phyloP scores from a whole-genome alignment of 441 rosid species.

The Raphanus hybrid region DNA sequence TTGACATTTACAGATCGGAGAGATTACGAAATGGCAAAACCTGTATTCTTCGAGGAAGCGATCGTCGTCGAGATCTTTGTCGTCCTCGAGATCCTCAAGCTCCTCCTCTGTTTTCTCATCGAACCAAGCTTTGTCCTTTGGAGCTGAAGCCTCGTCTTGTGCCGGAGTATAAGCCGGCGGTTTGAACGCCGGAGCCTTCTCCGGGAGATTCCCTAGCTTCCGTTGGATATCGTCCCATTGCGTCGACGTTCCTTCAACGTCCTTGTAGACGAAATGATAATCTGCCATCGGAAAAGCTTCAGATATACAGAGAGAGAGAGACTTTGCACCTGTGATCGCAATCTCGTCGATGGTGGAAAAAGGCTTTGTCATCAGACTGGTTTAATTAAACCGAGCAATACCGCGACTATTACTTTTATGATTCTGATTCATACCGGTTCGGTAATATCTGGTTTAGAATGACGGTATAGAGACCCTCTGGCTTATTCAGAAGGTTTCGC shows the following conservation, averaged over 20 bases:
- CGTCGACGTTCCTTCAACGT: slow-evolving; percentile 94
- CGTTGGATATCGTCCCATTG: slow-evolving; percentile 99
- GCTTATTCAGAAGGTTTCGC: neutral
- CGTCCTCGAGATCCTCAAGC: slow-evolving; percentile 88
- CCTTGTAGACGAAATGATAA: slow-evolving; percentile 96
- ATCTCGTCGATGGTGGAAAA: slow-evolving; percentile 18
- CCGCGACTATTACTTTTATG: neutral
- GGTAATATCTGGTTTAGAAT: neutral
- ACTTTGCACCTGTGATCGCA: slow-evolving; percentile 27
- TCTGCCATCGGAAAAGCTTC: slow-evolving; percentile 65
- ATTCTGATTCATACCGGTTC: slow-evolving; percentile 5
- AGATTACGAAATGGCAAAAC: slow-evolving; percentile 45
- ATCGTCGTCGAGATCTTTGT: slow-evolving; percentile 81
- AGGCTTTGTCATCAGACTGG: slow-evolving; percentile 12
- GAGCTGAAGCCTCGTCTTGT: slow-evolving; percentile 65
- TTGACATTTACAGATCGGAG: no score
- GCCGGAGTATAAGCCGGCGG: slow-evolving; percentile 82
- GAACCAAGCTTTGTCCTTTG: slow-evolving; percentile 84
- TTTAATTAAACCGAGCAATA: neutral
- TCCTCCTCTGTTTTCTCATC: slow-evolving; percentile 79
- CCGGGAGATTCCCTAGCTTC: slow-evolving; percentile 93
- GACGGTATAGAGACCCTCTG: slow-evolving; percentile 14
- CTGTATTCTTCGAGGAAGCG: slow-evolving; percentile 96
- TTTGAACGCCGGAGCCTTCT: slow-evolving; percentile 84
- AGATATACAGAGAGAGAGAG: neutral